Base-by-base conservation (phyloP, 257 asterid genomes). In the Coffea canephora region DNA sequence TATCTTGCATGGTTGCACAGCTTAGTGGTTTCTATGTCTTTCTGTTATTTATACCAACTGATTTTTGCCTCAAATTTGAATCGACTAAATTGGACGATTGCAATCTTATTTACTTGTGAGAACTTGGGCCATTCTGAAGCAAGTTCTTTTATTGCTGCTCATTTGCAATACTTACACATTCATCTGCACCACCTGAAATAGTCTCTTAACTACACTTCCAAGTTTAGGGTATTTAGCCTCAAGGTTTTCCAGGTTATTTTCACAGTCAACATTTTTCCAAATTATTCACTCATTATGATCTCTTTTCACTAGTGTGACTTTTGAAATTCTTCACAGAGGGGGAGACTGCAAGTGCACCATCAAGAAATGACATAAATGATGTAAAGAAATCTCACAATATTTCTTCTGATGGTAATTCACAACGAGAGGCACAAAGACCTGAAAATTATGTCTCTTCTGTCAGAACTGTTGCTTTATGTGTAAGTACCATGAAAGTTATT, bases 401-500 rank as follows among this genome's bases (percentile, higher is more conserved):
- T 77, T 83, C 83, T 76, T 80, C 87, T 77, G 81, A 74, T 83
- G 73, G 70, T 69, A 75, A 73, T 83, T 78, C 92, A 83, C 31
- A 31, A 31, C 89, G 79, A 80, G 88, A 36, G 69, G 59, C 81
- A 73, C 78, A 61, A 14, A 84, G 74, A 45, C 81, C 85, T 67
- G 84, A 83, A 68, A 88, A 92, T 79, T 84, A 85, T 84, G 87
- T 82, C 62, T 84, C 97, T 71, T 91, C 98, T 74, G 88, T 94
- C 77, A 89, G 87, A 83, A 91, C 93, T 57, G 97, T 96, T 49
- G 98, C 91, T 82, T 82, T 91, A 81, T 96, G 98, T 77, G 98
- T 94, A 89, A 72, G 99, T 83, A 70, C 69, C 79, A 78, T 57
- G 76, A 71, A 66, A 71, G 52, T 78, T 43, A 67, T 77, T 49